phyloP scores from a whole-genome alignment of 331 rosid species.

The Cydonia oblonga region DNA sequence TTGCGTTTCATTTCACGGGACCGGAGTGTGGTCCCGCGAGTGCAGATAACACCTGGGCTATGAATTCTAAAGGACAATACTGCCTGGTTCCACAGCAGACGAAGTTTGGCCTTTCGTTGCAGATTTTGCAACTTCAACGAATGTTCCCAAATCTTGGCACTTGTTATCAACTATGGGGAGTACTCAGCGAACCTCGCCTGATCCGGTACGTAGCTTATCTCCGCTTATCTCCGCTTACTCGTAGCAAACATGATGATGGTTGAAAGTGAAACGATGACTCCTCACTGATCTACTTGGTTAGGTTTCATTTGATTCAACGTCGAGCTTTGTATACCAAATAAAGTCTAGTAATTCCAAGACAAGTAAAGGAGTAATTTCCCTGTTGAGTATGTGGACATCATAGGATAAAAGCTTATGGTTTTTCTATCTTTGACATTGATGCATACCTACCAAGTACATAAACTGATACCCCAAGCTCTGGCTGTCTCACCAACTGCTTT shows the following conservation, averaged over 20 bases:
- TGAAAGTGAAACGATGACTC: slow-evolving; percentile 5
- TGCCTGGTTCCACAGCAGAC: background rate
- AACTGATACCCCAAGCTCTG: background rate
- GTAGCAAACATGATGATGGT: slow-evolving; percentile 23
- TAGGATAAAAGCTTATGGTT: background rate
- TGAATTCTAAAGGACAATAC: background rate
- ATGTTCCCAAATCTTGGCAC: no score
- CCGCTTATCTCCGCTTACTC: background rate
- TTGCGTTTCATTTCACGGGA: background rate
- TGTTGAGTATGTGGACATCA: background rate
- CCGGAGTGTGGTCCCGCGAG: background rate
- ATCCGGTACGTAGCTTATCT: slow-evolving; percentile 5
- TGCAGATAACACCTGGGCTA: background rate
- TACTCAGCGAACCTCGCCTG: slow-evolving; percentile 33
- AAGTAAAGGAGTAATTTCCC: background rate
- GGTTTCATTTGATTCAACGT: background rate
- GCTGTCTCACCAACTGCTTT: background rate
- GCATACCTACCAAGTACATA: background rate
- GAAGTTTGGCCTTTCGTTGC: no score
- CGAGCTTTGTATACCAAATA: background rate
- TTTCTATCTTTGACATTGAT: background rate
- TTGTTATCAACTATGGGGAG: no score
- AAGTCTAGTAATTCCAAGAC: background rate
- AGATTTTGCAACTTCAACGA: no score
- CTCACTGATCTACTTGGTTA: background rate